Percentiles rank a stretch among this genome's conserved stretches.
These are phyloP conservation scores for Coprinopsis strossmayeri DNA, from an alignment of 768 basidiomycete genomes.

Conservation along the genomic window DNA sequence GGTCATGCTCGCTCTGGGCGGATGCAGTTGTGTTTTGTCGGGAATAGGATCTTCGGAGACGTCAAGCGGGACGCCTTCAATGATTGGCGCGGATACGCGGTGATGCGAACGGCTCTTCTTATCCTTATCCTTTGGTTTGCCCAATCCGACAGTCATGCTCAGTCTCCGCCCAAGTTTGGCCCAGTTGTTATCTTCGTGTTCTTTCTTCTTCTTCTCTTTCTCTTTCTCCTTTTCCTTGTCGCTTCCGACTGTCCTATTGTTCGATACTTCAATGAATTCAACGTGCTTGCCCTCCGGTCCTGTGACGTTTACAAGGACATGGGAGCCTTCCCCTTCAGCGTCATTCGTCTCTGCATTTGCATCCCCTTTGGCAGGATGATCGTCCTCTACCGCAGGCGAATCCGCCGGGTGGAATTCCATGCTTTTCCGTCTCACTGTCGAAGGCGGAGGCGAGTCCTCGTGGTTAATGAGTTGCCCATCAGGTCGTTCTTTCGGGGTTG, in stretches of 20 bases:
- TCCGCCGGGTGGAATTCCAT: constrained; percentile 10
- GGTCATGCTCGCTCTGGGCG: constrained; percentile 2
- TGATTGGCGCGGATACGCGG: constrained; percentile 11
- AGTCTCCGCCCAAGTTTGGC: constrained; percentile 52
- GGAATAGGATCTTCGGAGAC: neutral
- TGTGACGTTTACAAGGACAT: neutral
- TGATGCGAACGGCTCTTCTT: constrained; percentile 24
- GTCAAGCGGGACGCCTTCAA: constrained; percentile 12
- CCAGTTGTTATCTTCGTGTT: constrained; percentile 30
- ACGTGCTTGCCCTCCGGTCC: neutral
- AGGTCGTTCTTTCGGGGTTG: constrained; percentile 12
- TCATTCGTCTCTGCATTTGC: neutral
- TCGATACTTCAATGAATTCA: constrained; percentile 11
- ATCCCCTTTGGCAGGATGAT: neutral
- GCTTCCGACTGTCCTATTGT: constrained; percentile 1
- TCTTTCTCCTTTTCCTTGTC: neutral
- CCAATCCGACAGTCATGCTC: constrained; percentile 26
- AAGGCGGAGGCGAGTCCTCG: constrained; percentile 7
- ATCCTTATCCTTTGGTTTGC: constrained; percentile 27
- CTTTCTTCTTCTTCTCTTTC: constrained; percentile 7
- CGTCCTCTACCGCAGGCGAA: neutral
- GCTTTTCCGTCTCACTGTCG: constrained; percentile 11
- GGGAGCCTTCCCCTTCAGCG: neutral
- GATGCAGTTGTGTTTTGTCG: constrained; percentile 6
- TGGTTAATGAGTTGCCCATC: constrained; percentile 10